phyloP scores from a whole-genome alignment of 805 yeast genomes.

The Metschnikowia aberdeeniae region DNA sequence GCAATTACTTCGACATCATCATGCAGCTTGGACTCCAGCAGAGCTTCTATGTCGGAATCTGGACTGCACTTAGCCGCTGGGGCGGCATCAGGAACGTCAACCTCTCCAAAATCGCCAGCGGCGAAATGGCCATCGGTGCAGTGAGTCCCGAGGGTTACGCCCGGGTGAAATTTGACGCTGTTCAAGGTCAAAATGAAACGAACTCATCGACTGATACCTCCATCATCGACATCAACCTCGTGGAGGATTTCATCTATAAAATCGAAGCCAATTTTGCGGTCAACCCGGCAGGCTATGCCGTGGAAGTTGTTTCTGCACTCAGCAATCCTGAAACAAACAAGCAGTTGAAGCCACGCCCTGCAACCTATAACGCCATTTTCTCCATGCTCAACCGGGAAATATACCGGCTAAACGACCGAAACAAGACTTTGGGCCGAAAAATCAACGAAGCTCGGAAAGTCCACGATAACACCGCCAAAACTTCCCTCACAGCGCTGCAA shows the following conservation, averaged over 20 bases:
- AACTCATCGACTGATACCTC: background rate
- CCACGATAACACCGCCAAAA: slow-evolving; percentile 25
- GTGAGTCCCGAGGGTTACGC: slow-evolving; percentile 5
- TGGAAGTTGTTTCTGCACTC: slow-evolving; percentile 26
- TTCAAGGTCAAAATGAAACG: background rate
- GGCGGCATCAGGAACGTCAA: slow-evolving; percentile 23
- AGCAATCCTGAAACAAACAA: slow-evolving; percentile 14
- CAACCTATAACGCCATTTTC: slow-evolving; percentile 29
- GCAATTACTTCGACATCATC: slow-evolving; percentile 29
- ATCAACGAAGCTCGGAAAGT: slow-evolving; percentile 12
- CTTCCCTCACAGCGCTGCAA: slow-evolving; percentile 24
- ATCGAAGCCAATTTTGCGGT: slow-evolving; percentile 23
- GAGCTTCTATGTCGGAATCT: slow-evolving; percentile 28
- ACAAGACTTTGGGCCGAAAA: slow-evolving; percentile 19
- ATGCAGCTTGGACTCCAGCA: slow-evolving; percentile 26
- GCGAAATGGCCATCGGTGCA: background rate
- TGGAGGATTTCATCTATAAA: slow-evolving; percentile 34
- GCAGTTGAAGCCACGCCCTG: slow-evolving; percentile 22
- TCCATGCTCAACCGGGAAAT: slow-evolving; percentile 27
- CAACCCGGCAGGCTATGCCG: slow-evolving; percentile 21
- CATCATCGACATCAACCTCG: slow-evolving; percentile 26
- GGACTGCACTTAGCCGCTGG: slow-evolving; percentile 33
- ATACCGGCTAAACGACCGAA: slow-evolving; percentile 26
- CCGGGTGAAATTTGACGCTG: background rate
- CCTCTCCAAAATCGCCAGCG: slow-evolving; percentile 2